Base-by-base conservation (phyloP, 257 asterid genomes). In the Cinchona pubescens region DNA sequence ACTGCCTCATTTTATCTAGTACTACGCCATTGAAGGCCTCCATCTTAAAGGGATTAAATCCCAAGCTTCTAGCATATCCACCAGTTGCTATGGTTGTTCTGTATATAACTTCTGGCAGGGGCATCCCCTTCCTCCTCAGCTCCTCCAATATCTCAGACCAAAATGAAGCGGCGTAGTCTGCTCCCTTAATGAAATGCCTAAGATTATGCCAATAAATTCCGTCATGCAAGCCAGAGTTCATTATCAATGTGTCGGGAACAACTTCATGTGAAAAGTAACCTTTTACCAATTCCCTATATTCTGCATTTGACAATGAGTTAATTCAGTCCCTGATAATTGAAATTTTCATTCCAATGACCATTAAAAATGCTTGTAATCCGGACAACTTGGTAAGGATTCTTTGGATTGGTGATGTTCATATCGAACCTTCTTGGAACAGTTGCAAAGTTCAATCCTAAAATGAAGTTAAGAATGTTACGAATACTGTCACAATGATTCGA, bases 151-250 rank as follows among this genome's bases (percentile, higher is more conserved):
- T 83, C 76, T 81, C 89, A 8, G 86, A 85, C 99, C 99, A 95
- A 61, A 95, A 95, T 4, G 75, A 61, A 8, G 96, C 97, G 0
- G 96, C 92, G 42, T 82, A 90, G 15, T 82, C 93, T 0, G 93
- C 97, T 1, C 89, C 95, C 27, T 58, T 71, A 37, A 90, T 72
- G 75, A 90, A 94, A 3, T 38, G 71, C 35, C 94, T 75, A 19
- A 95, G 66, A 48, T 71, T 88, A 5, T 79, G 73, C 99, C 98
- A 95, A 69, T 76, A 83, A 2, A 92, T 81, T 5, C 98, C 98
- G 4, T 95, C 98, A 7, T 95, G 99, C 38, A 95, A 73, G 2
- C 98, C 99, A 9, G 99, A 89, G 63, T 95, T 95, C 98, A 92
- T 89, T 59, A 95, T 85, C n/a, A 95, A 18, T 0, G 93, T 86